phyloP scores from a whole-genome alignment of 192 early-diverging fungal genomes.

The Coemansia sp. region DNA sequence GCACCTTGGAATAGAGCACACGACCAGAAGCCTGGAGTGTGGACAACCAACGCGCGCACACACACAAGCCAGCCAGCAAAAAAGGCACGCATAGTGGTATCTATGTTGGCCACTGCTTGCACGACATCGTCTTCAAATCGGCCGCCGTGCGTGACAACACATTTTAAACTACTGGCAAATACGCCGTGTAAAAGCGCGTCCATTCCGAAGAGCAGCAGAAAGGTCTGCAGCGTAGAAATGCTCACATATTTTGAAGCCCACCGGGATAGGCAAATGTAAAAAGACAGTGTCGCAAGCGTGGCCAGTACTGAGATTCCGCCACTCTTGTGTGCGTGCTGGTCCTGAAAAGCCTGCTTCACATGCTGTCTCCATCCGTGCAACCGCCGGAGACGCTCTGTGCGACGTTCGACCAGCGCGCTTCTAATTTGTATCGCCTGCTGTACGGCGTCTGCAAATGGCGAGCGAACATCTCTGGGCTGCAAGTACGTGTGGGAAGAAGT shows the following conservation, averaged over 20 bases:
- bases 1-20: background rate
- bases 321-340: background rate
- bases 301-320: background rate
- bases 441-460: conserved; percentile 43
- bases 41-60: background rate
- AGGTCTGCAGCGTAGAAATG: background rate
- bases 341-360: background rate
- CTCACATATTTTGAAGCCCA: background rate
- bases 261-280: background rate
- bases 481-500: background rate
- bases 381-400: conserved; percentile 9
- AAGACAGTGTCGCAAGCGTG: conserved; percentile 8
- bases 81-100: background rate
- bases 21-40: background rate
- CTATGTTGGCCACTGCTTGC: background rate
- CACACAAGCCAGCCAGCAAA: background rate
- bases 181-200: conserved; percentile 5
- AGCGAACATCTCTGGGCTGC: conserved; percentile 9
- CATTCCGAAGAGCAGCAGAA: conserved; percentile 2
- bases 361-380: conserved; percentile 21
- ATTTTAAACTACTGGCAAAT: background rate
- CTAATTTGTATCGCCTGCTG: conserved; percentile 22
- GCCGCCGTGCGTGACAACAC: background rate
- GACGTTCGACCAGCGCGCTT: conserved; percentile 19
- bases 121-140: background rate